Evolutionary conservation across 1,284 basidiomycete species (phyloP), one percentile per base, ranked within the genome.

Genomic region (Boletus smithii): DNA sequence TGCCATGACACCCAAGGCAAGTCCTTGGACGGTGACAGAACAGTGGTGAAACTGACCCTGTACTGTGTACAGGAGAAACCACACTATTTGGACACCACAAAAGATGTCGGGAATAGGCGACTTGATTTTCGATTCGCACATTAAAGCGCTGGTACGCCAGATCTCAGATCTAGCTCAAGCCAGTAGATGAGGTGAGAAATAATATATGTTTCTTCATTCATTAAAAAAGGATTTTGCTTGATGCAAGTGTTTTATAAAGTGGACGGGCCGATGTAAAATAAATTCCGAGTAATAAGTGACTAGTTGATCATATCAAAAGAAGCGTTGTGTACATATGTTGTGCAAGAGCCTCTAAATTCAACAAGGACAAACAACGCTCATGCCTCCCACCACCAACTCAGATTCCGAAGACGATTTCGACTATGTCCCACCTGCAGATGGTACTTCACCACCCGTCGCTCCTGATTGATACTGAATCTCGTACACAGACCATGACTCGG

Each of bases 371-470:
- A 63, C 45, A 63, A 49, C 14, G 9, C 32, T 44, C 52, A 60
- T 58, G 60, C 20, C 49, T 54, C 44, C 42, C 8, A 42, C 61
- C 50, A 46, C 48, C 49, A 56, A 61, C 48, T 75, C 76, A 3
- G 84, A 85, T 59, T 82, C 80, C 30, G 83, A 84, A 55, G 76
- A 81, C 54, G 85, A 87, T 53, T 65, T 67, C 9, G 84, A 86
- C 59, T 88, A 84, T 48, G 69, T 81, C n/a, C 85, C 83, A 17
- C 70, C 72, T 14, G 63, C 60, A 20, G 66, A 73, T 17, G 62
- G 63, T 77, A 47, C 22, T 31, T 29, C 2, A 3, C 10, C 4
- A 7, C 9, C n/a, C 20, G 5, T 14, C 2, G 3, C 11, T 9
- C 18, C 2, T 14, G 3, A 5, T 3, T 1, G 0, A 22, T 6